Base-by-base conservation (phyloP, 805 yeast genomes). In the Saccharomycopsis babjevae region DNA sequence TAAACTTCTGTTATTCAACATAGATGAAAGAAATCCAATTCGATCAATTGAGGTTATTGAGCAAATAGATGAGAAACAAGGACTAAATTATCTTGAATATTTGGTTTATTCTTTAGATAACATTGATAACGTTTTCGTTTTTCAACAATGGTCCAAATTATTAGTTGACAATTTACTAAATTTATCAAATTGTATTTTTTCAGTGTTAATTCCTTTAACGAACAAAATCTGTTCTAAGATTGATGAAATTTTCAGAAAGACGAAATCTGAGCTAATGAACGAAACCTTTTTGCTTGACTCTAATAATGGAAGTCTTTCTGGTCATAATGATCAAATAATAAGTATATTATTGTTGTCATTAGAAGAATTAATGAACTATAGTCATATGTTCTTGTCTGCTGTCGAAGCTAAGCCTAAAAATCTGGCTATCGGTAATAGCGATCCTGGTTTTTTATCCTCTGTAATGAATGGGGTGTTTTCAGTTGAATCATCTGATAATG, bases 401-500 rank as follows among this genome's bases (percentile, higher is more conserved):
- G 56, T 59, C 57, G 60, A 64, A 63, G 64, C 61, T 15, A 39
- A 70, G 32, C 62, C 65, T 61, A 55, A 66, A 62, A 57, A 50
- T 62, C n/a, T 61, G 57, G 42, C 62, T 39, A 52, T 25, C 40
- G 39, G 65, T 16, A 59, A 57, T 64, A 62, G 50, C 62, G 69
- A 63, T 61, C 59, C 58, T 56, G 68, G 68, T 1, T 66, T 66
- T 40, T 75, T 72, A 57, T 86, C 86, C 0, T 79, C 80, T 59
- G 86, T 84, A 28, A 86, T 88, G 59, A 88, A 86, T 64, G 94
- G 94, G 1, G 96, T 88, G 0, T 86, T 88, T 68, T 86, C 82
- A 60, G 81, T 84, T 15, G 96, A 88, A 64, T 77, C 88, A 0
- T 87, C 86, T 0, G 75, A 77, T 20, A 66, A 71, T 15, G 58